These are phyloP conservation scores for Ascosphaera apis DNA, from an alignment of 2,329 filamentous ascomycete species.

Conservation along the genomic window DNA sequence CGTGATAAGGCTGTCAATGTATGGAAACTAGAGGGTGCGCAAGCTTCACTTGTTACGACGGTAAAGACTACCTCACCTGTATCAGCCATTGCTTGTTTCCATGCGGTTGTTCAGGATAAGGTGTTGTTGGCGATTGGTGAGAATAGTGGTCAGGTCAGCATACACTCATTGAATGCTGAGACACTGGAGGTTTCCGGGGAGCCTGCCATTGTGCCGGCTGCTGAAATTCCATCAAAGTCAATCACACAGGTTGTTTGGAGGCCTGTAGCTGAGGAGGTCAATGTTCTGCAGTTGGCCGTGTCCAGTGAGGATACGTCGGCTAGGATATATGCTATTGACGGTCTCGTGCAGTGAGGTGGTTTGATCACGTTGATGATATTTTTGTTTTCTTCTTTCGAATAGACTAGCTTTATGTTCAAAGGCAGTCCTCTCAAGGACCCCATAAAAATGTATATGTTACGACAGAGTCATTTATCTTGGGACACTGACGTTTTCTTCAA, in stretches of 20 bases:
- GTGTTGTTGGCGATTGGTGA: constrained; percentile 23
- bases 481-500: neutral
- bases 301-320: constrained; percentile 23
- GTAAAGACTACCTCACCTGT: constrained; percentile 36
- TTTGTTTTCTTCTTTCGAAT: too few relatives aligned
- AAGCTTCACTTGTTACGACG: constrained; percentile 25
- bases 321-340: constrained; percentile 16
- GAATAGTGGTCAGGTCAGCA: constrained; percentile 22
- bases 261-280: constrained; percentile 16
- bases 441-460: neutral
- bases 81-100: constrained; percentile 47
- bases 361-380: too few relatives aligned
- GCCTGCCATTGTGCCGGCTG: constrained; percentile 12
- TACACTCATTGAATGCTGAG: constrained; percentile 18
- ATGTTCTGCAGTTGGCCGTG: constrained; percentile 16
- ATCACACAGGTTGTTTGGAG: constrained; percentile 49
- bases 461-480: neutral
- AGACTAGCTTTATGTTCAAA: too few relatives aligned
- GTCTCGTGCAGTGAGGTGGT: constrained; percentile 8
- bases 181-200: constrained; percentile 10
- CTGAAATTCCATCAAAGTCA: constrained; percentile 35
- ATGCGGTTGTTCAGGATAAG: constrained; percentile 9
- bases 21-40: constrained; percentile 28
- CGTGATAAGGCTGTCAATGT: constrained; percentile 67
- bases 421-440: too few relatives aligned